Evolutionary conservation across 2,329 filamentous ascomycete genomes (phyloP), one percentile per base, ranked within the genome.

Genomic region (Aspergillus sp.): DNA sequence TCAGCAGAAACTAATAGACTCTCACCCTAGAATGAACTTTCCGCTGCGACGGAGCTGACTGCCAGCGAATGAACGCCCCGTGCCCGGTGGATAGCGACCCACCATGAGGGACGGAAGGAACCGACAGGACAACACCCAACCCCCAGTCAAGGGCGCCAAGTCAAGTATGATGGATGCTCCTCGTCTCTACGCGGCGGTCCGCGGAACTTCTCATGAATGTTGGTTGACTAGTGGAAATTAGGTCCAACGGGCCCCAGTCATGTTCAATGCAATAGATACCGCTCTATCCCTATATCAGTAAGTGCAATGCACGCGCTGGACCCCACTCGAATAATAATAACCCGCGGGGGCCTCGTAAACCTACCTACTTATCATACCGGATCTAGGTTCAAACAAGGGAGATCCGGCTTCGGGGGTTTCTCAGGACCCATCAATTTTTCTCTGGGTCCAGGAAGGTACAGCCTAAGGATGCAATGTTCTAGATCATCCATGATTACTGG

Each of bases 11-110:
- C 36, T 40, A 48, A 35, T 56, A 54, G 50, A 45, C 36, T 56
- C 47, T 49, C 45, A 26, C 24, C 36, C 50, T 50, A 53, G 43
- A 50, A 49, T 41, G 47, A 42, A 40, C 35, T 49, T 47, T 49
- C 47, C 49, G 46, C 35, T 48, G 48, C 51, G 41, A 53, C 55
- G 57, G 57, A 51, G 35, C 36, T 52, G 26, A 22, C 16, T 55
- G 44, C 57, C 55, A 55, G 52, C 57, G 33, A 57, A 57, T 59
- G 10, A 46, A 20, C 50, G 44, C 36, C 9, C 4, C 20, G 16
- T 32, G 13, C 3, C 10, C 14, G n/a, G 42, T 24, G 30, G 38
- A 17, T 14, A 33, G 13, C 6, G 53, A 35, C 50, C 53, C 53
- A 57, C 50, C 30, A 13, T 2, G 9, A 14, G 19, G 40, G 19